Base-by-base conservation (phyloP, 1,284 basidiomycete genomes). In the Rugosomyces carneus region DNA sequence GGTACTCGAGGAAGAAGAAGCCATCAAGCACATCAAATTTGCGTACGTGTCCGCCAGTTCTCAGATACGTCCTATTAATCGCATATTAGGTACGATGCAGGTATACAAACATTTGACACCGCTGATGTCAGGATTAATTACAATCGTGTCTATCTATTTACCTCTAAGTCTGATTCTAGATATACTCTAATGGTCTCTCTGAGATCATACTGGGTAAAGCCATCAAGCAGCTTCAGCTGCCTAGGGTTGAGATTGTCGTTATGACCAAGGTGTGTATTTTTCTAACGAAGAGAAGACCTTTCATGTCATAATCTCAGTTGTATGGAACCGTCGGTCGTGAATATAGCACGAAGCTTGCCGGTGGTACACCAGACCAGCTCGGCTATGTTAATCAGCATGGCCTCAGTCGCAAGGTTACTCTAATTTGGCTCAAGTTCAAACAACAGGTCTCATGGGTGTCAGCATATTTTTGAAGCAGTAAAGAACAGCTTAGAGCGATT, bases 151-250 rank as follows among this genome's bases (percentile, higher is more conserved):
- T 11, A 11, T 11, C 13, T n/a, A 29, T 10, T 29, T 29, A 29
- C 27, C 27, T 5, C 11, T 11, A 50, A 45, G n/a, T 78, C 76
- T 51, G 73, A 56, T 51, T 27, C 27, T 44, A 77, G 75, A 65
- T 70, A 3, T 89, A 89, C 60, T 81, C 78, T 2, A 79, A 81
- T 53, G 87, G 86, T 4, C 62, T 71, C 16, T 83, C 79, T 1
- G 89, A 93, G 62, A 61, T 75, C 19, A 77, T 89, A 13, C 15
- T 92, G 32, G 89, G 90, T 3, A 84, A 84, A 53, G 89, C 85
- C 1, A 84, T 93, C 65, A 86, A 84, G 56, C 58, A 83, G 52
- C 71, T 79, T 50, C 64, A 81, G 23, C 70, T 92, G 13, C 84
- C 84, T 13, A 76, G 89, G 7, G 80, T 83, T 18, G 80, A 84